Base-by-base conservation (phyloP, 805 yeast species). In the Starmerella potacharoeniae region DNA sequence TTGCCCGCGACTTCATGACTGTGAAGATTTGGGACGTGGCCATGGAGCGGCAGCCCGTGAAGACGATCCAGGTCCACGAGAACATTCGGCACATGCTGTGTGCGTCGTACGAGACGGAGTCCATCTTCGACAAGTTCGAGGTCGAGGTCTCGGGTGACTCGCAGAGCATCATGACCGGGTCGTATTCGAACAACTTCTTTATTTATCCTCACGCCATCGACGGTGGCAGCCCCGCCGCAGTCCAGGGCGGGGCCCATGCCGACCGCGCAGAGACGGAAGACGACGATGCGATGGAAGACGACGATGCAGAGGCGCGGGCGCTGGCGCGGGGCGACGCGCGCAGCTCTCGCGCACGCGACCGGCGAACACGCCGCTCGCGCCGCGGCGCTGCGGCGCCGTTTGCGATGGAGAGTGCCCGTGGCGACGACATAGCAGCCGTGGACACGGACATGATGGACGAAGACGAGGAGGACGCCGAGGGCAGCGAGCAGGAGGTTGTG, bases 21-120 rank as follows among this genome's bases (percentile, higher is more conserved):
- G 96, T 91, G 36, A 93, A 93, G 72, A 84, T 93, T 63, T 93
- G 99, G 99, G 99, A 93, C 74, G 78, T 93, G 59, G 88, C 88
- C 61, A 93, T 93, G 98, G 96, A 93, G 71, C 83, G 82, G 61
- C 87, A 84, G 69, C 99, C 99, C 39, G 73, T 95, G 55, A 88
- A 88, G 70, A 90, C 97, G 14, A 90, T 93, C 58, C 88, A 88
- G 68, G 89, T 95, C 60, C 98, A 93, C 71, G 97, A 93, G 69
- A 95, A 87, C 69, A 79, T 93, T 66, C 81, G 96, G 64, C 96
- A 89, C 66, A 77, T 91, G 66, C 75, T 93, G 66, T 91, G 97
- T 73, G 97, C 95, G 70, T 89, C 97, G 46, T 93, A 95, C 74
- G 99, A 93, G 70, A 90, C 89, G 69, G 99, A 93, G 73, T 95